A percentile compares a stretch with the other conserved stretches of the same genome.
These are phyloP conservation scores for Pseudopediastrum boryanum DNA, from an alignment of 139 green algal genomes.

Conservation along the genomic window DNA sequence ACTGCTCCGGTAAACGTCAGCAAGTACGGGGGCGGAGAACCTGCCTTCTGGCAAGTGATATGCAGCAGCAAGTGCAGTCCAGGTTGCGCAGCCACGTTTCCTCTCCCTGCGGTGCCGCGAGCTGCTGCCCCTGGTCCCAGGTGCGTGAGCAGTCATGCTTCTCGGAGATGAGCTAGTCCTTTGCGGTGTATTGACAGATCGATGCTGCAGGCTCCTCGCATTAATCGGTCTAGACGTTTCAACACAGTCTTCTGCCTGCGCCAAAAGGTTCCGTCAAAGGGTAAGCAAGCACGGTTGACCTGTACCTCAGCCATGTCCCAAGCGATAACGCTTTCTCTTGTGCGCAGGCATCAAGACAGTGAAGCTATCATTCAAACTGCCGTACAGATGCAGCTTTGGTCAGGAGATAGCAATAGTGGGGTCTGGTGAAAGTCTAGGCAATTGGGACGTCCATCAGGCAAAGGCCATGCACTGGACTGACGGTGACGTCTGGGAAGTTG, in stretches of 20 bases:
- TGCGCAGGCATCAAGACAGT: slow-evolving; percentile 29
- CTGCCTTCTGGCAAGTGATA: too few species aligned
- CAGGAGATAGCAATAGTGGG: slow-evolving; percentile 49
- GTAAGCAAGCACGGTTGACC: slow-evolving; percentile 1
- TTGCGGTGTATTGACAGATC: not conserved
- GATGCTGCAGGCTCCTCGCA: not conserved
- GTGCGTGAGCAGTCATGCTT: not conserved
- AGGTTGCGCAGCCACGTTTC: not conserved
- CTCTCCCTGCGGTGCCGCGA: not conserved
- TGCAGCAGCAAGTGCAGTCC: too few species aligned
- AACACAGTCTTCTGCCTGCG: slow-evolving; percentile 12
- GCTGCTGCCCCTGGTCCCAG: not conserved
- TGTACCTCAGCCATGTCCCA: not conserved
- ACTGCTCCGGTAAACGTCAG: too few species aligned
- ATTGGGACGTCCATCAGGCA: slow-evolving; percentile 40
- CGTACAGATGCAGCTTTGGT: slow-evolving; percentile 42
- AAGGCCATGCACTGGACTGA: slow-evolving; percentile 56
- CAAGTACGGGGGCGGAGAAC: too few species aligned
- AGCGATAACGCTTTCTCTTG: not conserved
- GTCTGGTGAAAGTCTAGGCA: slow-evolving; percentile 40
- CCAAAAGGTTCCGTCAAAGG: not conserved
- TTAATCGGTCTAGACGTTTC: not conserved
- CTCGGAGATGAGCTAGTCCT: not conserved
- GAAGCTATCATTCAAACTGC: slow-evolving; percentile 37
- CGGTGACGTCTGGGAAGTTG: slow-evolving; percentile 55